These are phyloP conservation scores for Tetrapisispora arboricola DNA, from an alignment of 805 yeast genomes.

Conservation along the genomic window DNA sequence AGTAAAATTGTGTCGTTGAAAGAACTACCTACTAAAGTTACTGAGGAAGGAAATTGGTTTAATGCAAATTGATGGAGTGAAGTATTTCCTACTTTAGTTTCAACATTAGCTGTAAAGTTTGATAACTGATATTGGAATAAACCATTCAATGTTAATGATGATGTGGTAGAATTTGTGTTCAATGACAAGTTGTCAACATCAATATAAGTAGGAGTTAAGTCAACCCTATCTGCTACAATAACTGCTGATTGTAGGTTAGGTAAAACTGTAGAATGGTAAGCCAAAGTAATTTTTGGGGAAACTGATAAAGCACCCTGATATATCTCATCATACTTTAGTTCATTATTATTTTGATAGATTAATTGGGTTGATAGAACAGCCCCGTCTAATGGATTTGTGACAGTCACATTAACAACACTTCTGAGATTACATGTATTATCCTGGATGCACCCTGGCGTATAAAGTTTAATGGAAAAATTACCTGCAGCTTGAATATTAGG, in stretches of 20 bases:
- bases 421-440: conserved; percentile 62
- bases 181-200: not conserved
- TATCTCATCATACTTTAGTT: conserved; percentile 69
- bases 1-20: conserved; percentile 40
- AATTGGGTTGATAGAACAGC: conserved; percentile 31
- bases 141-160: conserved; percentile 42
- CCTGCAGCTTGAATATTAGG: conserved; percentile 71
- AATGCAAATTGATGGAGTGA: conserved; percentile 35
- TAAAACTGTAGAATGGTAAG: conserved; percentile 27
- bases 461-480: conserved; percentile 56
- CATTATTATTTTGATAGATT: conserved; percentile 72
- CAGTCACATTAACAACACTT: conserved; percentile 69
- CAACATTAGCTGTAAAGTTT: conserved; percentile 42
- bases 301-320: conserved; percentile 58
- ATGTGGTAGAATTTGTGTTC: not conserved
- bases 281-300: conserved; percentile 37
- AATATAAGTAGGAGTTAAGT: conserved; percentile 16
- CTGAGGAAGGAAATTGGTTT: conserved; percentile 19
- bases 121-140: conserved; percentile 69
- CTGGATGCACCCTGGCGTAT: conserved; percentile 76
- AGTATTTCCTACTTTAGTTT: conserved; percentile 37
- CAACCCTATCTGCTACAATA: conserved; percentile 63
- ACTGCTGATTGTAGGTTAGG: conserved; percentile 26
- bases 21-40: conserved; percentile 19
- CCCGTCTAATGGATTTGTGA: conserved; percentile 33